Conservation (phyloP, 169 alveolate genomes). For the Sarcocystis neurona region DNA sequence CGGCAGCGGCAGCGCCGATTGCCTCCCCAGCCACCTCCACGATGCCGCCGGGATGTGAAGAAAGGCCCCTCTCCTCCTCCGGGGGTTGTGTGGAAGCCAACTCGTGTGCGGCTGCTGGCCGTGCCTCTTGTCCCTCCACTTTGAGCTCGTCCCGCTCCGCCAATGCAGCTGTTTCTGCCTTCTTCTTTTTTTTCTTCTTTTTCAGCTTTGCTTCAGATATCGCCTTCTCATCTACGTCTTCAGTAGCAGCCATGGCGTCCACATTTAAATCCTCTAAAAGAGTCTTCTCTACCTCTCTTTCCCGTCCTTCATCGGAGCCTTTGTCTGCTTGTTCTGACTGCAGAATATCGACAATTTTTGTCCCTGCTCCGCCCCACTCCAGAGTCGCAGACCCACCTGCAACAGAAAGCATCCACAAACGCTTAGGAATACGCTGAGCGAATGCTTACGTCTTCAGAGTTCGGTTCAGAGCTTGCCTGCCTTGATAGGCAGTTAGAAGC, state of each 20-base stretch:
- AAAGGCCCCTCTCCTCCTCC: too few species aligned
- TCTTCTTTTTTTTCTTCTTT: neutral
- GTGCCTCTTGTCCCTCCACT: neutral
- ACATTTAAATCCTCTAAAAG: neutral
- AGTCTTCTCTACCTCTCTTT: neutral
- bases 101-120: conserved; percentile 1
- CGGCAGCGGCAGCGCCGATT: conserved; percentile 12
- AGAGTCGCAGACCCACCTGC: conserved; percentile 49
- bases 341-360: neutral
- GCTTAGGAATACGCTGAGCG: too few species aligned
- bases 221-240: neutral
- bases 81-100: neutral
- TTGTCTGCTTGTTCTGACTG: neutral
- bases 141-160: neutral
- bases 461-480: too few species aligned
- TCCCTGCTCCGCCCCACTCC: conserved; percentile 52
- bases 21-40: too few species aligned
- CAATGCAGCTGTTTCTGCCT: neutral
- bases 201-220: neutral
- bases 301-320: neutral
- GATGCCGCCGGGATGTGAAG: too few species aligned
- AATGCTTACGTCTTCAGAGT: too few species aligned
- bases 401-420: neutral
- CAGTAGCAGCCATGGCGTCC: neutral
- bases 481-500: too few species aligned